Evolutionary conservation across 2,329 filamentous ascomycete species (phyloP), one percentile per base, ranked within the genome.

Genomic region (Trichoderma koningiopsis): DNA sequence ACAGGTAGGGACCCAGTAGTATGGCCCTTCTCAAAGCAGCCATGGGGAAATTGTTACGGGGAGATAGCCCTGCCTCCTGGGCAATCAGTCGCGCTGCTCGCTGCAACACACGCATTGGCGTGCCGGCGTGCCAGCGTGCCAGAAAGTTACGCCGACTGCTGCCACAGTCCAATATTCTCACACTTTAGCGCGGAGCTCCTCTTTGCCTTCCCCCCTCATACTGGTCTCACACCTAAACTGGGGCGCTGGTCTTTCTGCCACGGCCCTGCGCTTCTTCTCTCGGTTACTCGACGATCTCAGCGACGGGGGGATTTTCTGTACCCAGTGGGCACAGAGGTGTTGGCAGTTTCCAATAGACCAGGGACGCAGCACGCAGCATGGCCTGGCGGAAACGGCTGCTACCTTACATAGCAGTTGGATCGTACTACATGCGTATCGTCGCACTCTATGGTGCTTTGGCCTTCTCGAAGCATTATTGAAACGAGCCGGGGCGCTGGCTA

Each of bases 71-170:
- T 61, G 59, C 59, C 14, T 62, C 55, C 55, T 19, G 53, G 62
- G 53, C 62, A 49, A 59, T 62, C 24, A 31, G 52, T 62, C 24
- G 31, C 52, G 27, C 67, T 69, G 40, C 60, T 53, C 55, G 24
- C 59, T 69, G 68, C 68, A 63, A 69, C 68, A 65, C 60, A 69
- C 43, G 40, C 68, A 43, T 43, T 43, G 37, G 58, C 68, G 60
- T 61, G 58, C 64, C 64, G 37, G 58, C 68, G 60, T 61, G 58
- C 64, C 64, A 56, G 68, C 61, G 68, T 60, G 59, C 61, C 61
- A 69, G 68, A 69, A 56, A 69, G 68, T 69, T 69, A 37, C 68
- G 68, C 68, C 68, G 53, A 69, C 58, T 65, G 40, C 60, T 69
- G 56, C 68, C 53, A 59, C 57, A 24, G 57, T 24, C 57, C 57